A percentile compares a stretch with the other conserved stretches of the same genome.
Evolutionary conservation across 352 stramenopile species (phyloP).

Genomic region (Thalassiosira livingstoniorum): DNA sequence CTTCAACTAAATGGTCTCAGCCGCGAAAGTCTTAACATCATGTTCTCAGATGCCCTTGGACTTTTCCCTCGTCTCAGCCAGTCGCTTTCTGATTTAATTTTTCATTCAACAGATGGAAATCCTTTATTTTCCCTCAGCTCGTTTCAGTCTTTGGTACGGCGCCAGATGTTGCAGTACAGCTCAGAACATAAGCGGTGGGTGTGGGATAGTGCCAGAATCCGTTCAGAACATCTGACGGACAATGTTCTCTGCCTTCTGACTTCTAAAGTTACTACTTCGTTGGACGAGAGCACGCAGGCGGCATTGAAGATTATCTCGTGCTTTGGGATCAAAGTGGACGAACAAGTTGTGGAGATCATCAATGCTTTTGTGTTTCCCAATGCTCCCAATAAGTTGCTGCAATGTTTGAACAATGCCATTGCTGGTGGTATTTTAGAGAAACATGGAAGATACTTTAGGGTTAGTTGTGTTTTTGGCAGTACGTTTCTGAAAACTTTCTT

Average conservation of each 20-base stretch:
- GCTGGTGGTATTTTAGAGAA: slow-evolving; percentile 28
- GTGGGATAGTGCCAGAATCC: slow-evolving; percentile 47
- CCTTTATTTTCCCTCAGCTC: slow-evolving; percentile 38
- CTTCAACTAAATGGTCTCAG: slow-evolving; percentile 43
- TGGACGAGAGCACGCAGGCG: slow-evolving; percentile 29
- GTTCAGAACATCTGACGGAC: slow-evolving; percentile 30
- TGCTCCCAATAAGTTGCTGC: slow-evolving; percentile 28
- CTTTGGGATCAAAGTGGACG: slow-evolving; percentile 46
- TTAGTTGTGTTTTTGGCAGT: too few species aligned
- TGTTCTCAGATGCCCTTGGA: slow-evolving; percentile 54
- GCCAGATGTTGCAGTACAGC: slow-evolving; percentile 44
- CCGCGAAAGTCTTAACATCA: slow-evolving; percentile 44
- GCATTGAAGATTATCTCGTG: slow-evolving; percentile 47
- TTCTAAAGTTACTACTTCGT: slow-evolving; percentile 42
- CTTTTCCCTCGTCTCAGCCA: slow-evolving; percentile 41
- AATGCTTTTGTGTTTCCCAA: neutral
- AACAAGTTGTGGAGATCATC: slow-evolving; percentile 41
- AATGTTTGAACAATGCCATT: slow-evolving; percentile 30
- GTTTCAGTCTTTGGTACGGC: slow-evolving; percentile 39
- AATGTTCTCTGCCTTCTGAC: slow-evolving; percentile 52
- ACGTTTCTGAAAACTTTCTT: too few species aligned
- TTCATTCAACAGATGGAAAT: slow-evolving; percentile 43
- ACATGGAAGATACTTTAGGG: slow-evolving; percentile 17
- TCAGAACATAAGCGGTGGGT: slow-evolving; percentile 33
- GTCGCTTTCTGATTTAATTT: slow-evolving; percentile 36